phyloP scores from a whole-genome alignment of 2,329 filamentous ascomycete genomes.

The Epicoccum nigrum region DNA sequence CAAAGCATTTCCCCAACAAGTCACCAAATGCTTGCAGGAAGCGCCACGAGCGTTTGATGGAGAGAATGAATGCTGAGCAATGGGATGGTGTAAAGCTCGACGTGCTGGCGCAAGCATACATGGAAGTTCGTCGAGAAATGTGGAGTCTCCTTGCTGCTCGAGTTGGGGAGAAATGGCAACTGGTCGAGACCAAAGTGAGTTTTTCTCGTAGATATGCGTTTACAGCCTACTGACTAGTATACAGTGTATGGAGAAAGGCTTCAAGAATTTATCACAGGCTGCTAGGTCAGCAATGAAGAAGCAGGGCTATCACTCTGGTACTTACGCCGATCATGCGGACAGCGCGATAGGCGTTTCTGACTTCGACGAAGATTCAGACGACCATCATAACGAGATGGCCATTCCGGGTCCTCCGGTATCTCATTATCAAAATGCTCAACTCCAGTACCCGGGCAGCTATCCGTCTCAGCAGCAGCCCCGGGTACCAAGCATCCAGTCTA shows the following conservation, averaged over 20 bases:
- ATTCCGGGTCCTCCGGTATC: slow-evolving; percentile 31
- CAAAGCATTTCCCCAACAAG: slow-evolving; percentile 77
- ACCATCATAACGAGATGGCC: slow-evolving; percentile 36
- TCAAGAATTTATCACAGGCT: slow-evolving; percentile 78
- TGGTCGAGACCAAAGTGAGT: slow-evolving; percentile 80
- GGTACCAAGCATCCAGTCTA: slow-evolving; percentile 50
- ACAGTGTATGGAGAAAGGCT: slow-evolving; percentile 81
- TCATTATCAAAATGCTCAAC: slow-evolving; percentile 19
- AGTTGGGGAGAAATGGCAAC: slow-evolving; percentile 62
- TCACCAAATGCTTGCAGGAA: slow-evolving; percentile 84
- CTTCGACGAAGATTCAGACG: slow-evolving; percentile 52
- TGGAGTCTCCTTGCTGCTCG: slow-evolving; percentile 75
- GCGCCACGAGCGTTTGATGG: slow-evolving; percentile 82
- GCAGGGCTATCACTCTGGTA: slow-evolving; percentile 53
- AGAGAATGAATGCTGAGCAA: slow-evolving; percentile 73
- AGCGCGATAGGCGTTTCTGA: slow-evolving; percentile 68
- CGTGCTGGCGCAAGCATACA: slow-evolving; percentile 76
- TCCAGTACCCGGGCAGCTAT: slow-evolving; percentile 27
- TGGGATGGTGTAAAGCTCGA: slow-evolving; percentile 81
- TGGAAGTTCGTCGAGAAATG: slow-evolving; percentile 78
- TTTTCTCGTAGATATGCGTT: neutral
- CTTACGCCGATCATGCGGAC: slow-evolving; percentile 64
- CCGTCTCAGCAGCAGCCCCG: slow-evolving; percentile 37
- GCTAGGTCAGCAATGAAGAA: slow-evolving; percentile 70
- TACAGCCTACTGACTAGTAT: slow-evolving; percentile 17